phyloP scores from a whole-genome alignment of 2,329 filamentous ascomycete species.

The Colletotrichum chrysophilum region DNA sequence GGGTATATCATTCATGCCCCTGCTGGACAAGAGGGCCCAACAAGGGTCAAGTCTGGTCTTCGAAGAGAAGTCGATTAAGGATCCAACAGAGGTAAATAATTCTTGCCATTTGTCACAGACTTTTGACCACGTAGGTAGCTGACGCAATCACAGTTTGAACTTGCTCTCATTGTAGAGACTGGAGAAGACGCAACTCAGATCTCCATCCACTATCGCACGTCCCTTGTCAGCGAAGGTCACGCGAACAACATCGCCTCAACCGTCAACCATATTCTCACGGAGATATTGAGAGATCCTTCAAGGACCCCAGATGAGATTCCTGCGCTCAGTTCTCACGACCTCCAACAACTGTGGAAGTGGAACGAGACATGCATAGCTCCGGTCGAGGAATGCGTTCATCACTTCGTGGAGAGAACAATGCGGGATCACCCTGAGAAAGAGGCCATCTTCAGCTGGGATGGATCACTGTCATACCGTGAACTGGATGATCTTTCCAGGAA shows the following conservation, averaged over 20 bases:
- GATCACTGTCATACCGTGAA: constrained; percentile 31
- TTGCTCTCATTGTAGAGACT: neutral
- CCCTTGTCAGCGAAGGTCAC: constrained; percentile 17
- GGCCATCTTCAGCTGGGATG: constrained; percentile 34
- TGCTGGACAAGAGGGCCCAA: constrained; percentile 19
- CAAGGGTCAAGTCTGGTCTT: constrained; percentile 20
- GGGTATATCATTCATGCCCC: constrained; percentile 30
- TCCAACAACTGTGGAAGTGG: constrained; percentile 25
- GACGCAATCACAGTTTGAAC: neutral
- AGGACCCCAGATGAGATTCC: constrained; percentile 10
- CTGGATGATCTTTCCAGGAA: constrained; percentile 20
- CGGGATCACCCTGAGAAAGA: neutral
- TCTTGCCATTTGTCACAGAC: neutral
- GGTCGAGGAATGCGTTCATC: constrained; percentile 24
- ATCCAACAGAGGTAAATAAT: neutral
- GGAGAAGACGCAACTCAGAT: neutral
- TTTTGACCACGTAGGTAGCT: neutral
- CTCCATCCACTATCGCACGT: constrained; percentile 15
- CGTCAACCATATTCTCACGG: constrained; percentile 28
- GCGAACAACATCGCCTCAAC: constrained; percentile 36
- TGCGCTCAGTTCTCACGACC: constrained; percentile 16
- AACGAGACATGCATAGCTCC: constrained; percentile 15
- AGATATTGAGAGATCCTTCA: neutral
- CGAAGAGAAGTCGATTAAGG: neutral
- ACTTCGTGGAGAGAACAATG: neutral